Base-by-base conservation (phyloP, 306 rosid genomes). In the Medicago arabica region DNA sequence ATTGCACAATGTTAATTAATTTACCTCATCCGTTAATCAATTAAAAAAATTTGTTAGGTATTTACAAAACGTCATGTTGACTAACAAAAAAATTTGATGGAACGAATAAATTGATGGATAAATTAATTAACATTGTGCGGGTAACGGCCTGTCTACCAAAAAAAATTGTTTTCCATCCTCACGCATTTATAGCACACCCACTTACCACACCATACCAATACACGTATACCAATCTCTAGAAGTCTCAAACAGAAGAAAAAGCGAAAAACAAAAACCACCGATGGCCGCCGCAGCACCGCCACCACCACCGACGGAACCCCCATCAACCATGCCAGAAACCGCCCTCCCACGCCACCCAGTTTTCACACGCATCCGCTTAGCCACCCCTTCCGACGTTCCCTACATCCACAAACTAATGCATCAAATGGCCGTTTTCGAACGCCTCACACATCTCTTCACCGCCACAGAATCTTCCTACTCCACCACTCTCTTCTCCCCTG, bases 261-360 rank as follows among this genome's bases (percentile, higher is more conserved):
- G 47, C 0, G 1, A 67, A 75, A 66, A 54, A 13, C 38, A 51
- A 31, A 59, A 59, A 64, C n/a, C 17, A 47, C 21, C 88, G 87
- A 93, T 89, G 79, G 96, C 96, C 49, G 94, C 98, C 40, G 97
- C 96, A 1, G 96, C 97, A 8, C 96, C 97, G 2, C 97, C 94
- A 2, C 88, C 96, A 0, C 89, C 96, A 15, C 88, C 88, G 13
- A 28, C 91, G 0, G 72, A 77, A 12, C 82, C 87, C 0, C 62
- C 78, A 14, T 14, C 6, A 12, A 46, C 77, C 10, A 70, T 86
- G 3, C 58, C 81, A 2, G 86, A 69, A 54, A 74, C 85, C 16
- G 23, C 85, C 55, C 87, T 87, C 7, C 34, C 71, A 0, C 87
- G 93, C 1, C 9, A 82, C 82, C 93, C 92, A 1, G 19, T 90